Base-by-base conservation (phyloP, 75 land plant species). In the Pinus tabuliformis region DNA sequence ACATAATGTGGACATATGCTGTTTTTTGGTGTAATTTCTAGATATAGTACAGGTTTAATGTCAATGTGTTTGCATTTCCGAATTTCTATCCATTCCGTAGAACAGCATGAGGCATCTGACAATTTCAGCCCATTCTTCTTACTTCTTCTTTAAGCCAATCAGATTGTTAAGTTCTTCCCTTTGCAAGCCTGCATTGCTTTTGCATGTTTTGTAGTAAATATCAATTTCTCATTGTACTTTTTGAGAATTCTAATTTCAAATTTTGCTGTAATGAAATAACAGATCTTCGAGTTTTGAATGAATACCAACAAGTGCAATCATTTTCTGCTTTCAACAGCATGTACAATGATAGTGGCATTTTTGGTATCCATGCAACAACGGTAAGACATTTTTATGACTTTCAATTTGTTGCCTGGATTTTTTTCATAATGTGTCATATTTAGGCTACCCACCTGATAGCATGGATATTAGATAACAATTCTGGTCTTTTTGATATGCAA, bases 301-400 rank as follows among this genome's bases (percentile, higher is more conserved):
- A 88, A 78, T 81, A 85, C 64, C 91, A 87, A 24, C 79, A 91
- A 66, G 81, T 95, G 76, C 88, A 97, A 76, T 92, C 98, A 18
- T 90, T 90, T 79, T 84, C 94, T 58, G 98, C 98, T 54, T 97
- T 95, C 83, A 88, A 78, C 91, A 97, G 87, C 76, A 84, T 97
- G 21, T 97, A 92, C 92, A 95, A 92, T 72, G 80, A 92, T 66
- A 89, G 93, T 75, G 98, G 95, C 36, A 24, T 92, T 45, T 94
- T 94, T 86, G 98, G 98, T 18, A 92, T 95, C 56, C 93, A 92
- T 76, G 95, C 88, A 22, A 86, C 98, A 28, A 95, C 98, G 58
- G 91, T 94, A 88, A 81, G 88, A 52, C 11, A 45, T 73, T 20
- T 39, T 59, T 24, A 56, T 30, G 28, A 26, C n/a, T 5, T 57